A percentile compares a stretch with the other conserved stretches of the same genome.
These are phyloP conservation scores for Pythium utonaiense DNA, from an alignment of 352 stramenopile genomes.

Conservation along the genomic window DNA sequence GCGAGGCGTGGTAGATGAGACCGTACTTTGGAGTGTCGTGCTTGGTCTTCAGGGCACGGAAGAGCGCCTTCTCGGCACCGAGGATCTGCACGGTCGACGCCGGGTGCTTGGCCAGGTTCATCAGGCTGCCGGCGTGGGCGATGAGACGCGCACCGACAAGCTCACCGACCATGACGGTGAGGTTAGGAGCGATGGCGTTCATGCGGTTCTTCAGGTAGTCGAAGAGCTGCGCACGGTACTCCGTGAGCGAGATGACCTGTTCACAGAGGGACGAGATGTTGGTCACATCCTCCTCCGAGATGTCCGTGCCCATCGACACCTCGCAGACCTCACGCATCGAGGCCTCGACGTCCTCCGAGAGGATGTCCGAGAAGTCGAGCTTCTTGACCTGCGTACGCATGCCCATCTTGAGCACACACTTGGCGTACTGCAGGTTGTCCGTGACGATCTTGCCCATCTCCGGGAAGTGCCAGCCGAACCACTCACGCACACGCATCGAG, in stretches of 20 bases:
- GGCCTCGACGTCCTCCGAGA: slow-evolving; percentile 89
- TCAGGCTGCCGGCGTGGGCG: slow-evolving; percentile 97
- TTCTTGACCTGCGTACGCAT: slow-evolving; percentile 91
- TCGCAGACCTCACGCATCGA: slow-evolving; percentile 97
- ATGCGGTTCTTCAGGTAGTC: slow-evolving; percentile 99
- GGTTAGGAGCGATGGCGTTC: slow-evolving; percentile 99
- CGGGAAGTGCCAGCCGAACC: slow-evolving; percentile 97
- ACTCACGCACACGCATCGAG: slow-evolving; percentile 99
- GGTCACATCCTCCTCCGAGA: slow-evolving; percentile 97
- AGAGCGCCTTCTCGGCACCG: slow-evolving; percentile 99
- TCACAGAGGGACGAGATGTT: slow-evolving; percentile 95
- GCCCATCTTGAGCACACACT: slow-evolving; percentile 96
- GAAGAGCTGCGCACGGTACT: slow-evolving; percentile 96
- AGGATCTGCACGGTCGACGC: slow-evolving; percentile 99
- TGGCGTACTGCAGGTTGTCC: slow-evolving; percentile 99
- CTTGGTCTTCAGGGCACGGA: slow-evolving; percentile 99
- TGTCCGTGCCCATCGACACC: slow-evolving; percentile 99
- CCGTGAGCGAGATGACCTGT: slow-evolving; percentile 88
- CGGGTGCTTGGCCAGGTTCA: slow-evolving; percentile 99
- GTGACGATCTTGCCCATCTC: slow-evolving; percentile 98
- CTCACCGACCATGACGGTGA: slow-evolving; percentile 99
- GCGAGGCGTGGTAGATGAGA: slow-evolving; percentile 99
- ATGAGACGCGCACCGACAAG: slow-evolving; percentile 98
- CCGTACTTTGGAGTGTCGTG: slow-evolving; percentile 99
- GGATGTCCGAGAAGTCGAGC: slow-evolving; percentile 90